Base-by-base conservation (phyloP, 768 basidiomycete genomes). In the Trametes maxima region DNA sequence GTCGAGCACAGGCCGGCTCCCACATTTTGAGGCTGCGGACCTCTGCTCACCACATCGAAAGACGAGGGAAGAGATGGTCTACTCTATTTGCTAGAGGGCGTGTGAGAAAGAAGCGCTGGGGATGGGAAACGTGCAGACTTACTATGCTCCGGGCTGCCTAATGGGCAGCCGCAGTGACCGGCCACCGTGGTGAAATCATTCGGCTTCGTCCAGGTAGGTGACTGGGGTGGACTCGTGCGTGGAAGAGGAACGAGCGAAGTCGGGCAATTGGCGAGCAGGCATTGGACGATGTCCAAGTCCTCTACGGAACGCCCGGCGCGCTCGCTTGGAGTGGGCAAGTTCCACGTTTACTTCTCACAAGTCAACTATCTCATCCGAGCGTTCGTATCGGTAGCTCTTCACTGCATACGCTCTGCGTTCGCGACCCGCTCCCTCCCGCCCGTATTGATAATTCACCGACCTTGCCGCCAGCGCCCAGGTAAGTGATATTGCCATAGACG, bases 51-150 rank as follows among this genome's bases (percentile, higher is more conserved):
- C 25, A 51, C 21, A 12, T n/a, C 48, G 42, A 43, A 40, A 40
- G 54, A 24, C 22, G 40, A 36, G 16, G 22, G 35, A 44, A 52
- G 43, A 44, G 49, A 51, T 42, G 8, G n/a, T 21, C n/a, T 35
- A 52, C 45, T 57, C 45, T 54, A 51, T 52, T 24, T 16, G 39
- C 28, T 8, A 50, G 28, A 28, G 33, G 40, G 36, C 50, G 61
- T 62, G 61, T 57, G 61, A 62, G 61, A 57, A 52, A 47, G 51
- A 53, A 47, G 50, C 43, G 50, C 39, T 25, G 49, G 42, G 28
- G 35, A 51, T 62, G 61, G 52, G 61, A 62, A 62, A 43, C 19
- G 39, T 17, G 35, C 28, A 24, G 37, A 50, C 55, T 47, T 46
- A 57, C 60, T 7, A 4, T 51, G 46, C 40, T 17, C 28, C 21